Base-by-base conservation (phyloP, 169 alveolate genomes). In the Plasmodium inui region DNA sequence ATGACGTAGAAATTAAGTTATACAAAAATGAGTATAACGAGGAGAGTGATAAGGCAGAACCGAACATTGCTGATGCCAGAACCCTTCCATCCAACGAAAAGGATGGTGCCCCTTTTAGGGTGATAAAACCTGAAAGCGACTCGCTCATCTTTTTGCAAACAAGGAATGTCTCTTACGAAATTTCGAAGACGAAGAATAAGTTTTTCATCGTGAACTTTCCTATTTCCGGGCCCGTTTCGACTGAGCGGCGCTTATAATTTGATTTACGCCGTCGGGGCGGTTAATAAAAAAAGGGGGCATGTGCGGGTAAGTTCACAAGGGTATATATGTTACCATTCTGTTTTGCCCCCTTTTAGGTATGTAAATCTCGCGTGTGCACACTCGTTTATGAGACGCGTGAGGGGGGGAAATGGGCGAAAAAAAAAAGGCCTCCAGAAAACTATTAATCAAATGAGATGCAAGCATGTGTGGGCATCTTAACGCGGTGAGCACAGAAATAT, bases 121-220 rank as follows among this genome's bases (percentile, higher is more conserved):
- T 91, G 32, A 39, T 89, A 57, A 91, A 55, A 82, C 92, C 95
- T 12, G 82, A 91, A 71, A 82, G 90, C 28, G 95, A 91, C 57
- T 91, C 95, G 22, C 92, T 91, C 22, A 91, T 91, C 39, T 91
- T 91, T 67, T 91, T 91, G 74, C 95, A 91, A 91, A 91, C 95
- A 28, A 91, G 95, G 57, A 91, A 91, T 82, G 79, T 73, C 17
- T 82, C 95, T 4, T 91, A 81, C 76, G 95, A 91, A 57, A 34
- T 91, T 71, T 28, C 90, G 30, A 91, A 67, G 28, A 91, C 92
- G 26, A 91, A 67, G 39, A 46, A 91, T 46, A 91, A 91, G 46
- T 91, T 91, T 71, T 91, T 91, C 82, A 82, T 74, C 9, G 76
- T 91, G 46, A 70, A 91, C 39, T 34, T 91, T 14, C 50, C 78